A percentile compares a stretch with the other conserved stretches of the same genome.
These are phyloP conservation scores for Apiospora saccharicola DNA, from an alignment of 2,329 filamentous ascomycete species.

Conservation along the genomic window DNA sequence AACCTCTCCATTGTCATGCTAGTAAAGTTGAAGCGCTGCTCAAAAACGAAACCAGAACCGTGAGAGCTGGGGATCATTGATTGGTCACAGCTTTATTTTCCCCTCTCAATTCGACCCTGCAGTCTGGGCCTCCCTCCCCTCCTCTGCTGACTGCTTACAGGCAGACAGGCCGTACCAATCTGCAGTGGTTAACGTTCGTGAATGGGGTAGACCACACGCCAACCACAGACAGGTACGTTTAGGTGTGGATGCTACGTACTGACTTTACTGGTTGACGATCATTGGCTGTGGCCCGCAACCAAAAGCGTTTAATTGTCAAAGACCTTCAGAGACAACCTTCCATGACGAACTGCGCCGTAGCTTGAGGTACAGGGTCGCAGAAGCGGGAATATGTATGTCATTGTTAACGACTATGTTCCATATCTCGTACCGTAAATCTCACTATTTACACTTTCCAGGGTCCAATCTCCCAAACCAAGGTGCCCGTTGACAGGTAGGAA, in stretches of 20 bases:
- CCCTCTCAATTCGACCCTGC: constrained; percentile 9
- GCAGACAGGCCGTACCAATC: not conserved
- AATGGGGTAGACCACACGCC: not conserved
- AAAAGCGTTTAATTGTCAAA: not conserved
- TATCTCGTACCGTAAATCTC: not conserved
- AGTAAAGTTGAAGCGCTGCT: constrained; percentile 17
- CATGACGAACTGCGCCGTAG: not conserved
- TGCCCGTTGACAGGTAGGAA: constrained; percentile 18
- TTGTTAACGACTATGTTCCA: constrained; percentile 8
- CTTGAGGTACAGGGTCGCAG: not conserved
- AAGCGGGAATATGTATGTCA: constrained; percentile 5
- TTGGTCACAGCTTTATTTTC: not conserved
- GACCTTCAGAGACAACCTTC: not conserved
- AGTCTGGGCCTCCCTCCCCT: not conserved
- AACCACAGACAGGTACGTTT: not conserved
- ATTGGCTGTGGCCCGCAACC: constrained; percentile 10
- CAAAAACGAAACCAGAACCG: not conserved
- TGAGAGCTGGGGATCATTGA: not conserved
- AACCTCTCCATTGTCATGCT: constrained; percentile 14
- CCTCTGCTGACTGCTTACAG: not conserved
- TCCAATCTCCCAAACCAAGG: constrained; percentile 2
- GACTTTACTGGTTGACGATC: not conserved
- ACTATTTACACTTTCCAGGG: constrained; percentile 15
- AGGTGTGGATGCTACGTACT: not conserved
- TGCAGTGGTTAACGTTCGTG: not conserved